These are phyloP conservation scores for Fallopia convolvulus DNA, from an alignment of 148 eudicot species.

Conservation along the genomic window DNA sequence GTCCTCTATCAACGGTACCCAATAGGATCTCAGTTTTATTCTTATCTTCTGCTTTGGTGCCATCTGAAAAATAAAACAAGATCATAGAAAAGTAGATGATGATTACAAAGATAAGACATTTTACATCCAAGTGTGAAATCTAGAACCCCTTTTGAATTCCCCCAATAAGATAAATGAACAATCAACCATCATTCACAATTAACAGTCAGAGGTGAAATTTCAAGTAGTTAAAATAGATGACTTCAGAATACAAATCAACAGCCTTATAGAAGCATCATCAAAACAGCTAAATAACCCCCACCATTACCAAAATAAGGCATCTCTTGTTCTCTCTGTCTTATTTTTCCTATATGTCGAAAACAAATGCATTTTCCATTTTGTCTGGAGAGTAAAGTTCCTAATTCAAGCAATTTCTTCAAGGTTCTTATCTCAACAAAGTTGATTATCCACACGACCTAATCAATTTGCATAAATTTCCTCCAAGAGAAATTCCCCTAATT, in stretches of 20 bases:
- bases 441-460: background rate
- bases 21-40: conserved; percentile 82
- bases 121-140: background rate
- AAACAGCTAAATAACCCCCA: background rate
- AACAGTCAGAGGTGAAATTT: background rate
- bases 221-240: background rate
- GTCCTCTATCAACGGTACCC: conserved; percentile 90
- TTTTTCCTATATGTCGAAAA: too few relatives aligned
- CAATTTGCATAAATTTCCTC: background rate
- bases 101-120: background rate
- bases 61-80: conserved; percentile 16
- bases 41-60: conserved; percentile 79
- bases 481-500: background rate
- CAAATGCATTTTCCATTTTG: background rate
- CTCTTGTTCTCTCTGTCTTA: too few relatives aligned
- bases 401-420: background rate
- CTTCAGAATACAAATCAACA: background rate
- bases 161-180: background rate
- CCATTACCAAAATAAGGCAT: background rate
- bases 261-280: background rate
- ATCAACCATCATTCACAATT: too few relatives aligned
- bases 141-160: background rate
- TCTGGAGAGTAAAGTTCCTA: background rate
- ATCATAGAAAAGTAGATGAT: background rate
- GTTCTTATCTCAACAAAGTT: background rate